Conservation (phyloP, 495 filamentous ascomycete genomes). For the Talaromyces stipitatus region DNA sequence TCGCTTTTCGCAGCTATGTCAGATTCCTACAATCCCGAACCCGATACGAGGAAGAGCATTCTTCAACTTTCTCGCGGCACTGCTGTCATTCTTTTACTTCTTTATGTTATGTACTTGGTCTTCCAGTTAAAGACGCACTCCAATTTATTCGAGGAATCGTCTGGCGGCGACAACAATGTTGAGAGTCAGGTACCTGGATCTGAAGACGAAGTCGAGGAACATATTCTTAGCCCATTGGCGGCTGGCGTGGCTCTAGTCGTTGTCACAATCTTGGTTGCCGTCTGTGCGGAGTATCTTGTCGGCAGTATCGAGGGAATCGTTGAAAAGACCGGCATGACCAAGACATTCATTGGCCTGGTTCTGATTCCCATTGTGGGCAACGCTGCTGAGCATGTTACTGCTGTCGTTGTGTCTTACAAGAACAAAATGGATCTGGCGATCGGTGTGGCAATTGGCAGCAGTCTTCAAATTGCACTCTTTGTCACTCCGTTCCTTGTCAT, state of each 20-base stretch:
- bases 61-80: slow-evolving; percentile 84
- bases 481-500: slow-evolving; percentile 89
- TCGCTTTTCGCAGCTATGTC: slow-evolving; percentile 57
- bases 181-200: slow-evolving; percentile 11
- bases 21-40: slow-evolving; percentile 13
- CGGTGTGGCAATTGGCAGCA: slow-evolving; percentile 86
- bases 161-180: slow-evolving; percentile 14
- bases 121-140: slow-evolving; percentile 86
- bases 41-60: slow-evolving; percentile 52
- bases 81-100: slow-evolving; percentile 74
- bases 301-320: slow-evolving; percentile 88
- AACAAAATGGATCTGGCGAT: slow-evolving; percentile 98
- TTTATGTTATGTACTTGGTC: slow-evolving; percentile 85
- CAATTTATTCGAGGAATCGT: slow-evolving; percentile 66
- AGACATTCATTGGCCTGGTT: slow-evolving; percentile 93
- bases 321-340: slow-evolving; percentile 74
- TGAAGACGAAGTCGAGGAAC: slow-evolving; percentile 40
- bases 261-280: slow-evolving; percentile 74
- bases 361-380: slow-evolving; percentile 96
- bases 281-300: slow-evolving; percentile 92
- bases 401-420: slow-evolving; percentile 83
- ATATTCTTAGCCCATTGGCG: slow-evolving; percentile 62
- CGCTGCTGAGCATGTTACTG: slow-evolving; percentile 94
- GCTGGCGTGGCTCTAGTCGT: slow-evolving; percentile 65
- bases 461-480: slow-evolving; percentile 89